Base-by-base conservation (phyloP, 2,329 filamentous ascomycete species). In the Annulohypoxylon truncatum region DNA sequence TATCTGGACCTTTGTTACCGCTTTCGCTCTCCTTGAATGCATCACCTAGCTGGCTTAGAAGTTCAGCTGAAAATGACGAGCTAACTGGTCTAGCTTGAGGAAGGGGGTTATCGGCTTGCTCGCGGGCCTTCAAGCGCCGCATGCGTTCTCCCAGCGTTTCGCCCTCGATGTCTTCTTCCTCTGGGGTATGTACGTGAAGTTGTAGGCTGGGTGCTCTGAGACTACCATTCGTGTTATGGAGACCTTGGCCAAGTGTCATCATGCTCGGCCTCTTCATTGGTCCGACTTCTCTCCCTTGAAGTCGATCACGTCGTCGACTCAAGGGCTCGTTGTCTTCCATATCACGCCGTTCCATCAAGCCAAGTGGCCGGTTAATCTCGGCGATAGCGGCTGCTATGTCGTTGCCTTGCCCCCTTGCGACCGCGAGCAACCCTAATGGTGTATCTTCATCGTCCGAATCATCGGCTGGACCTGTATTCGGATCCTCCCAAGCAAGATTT, bases 291-390 rank as follows among this genome's bases (percentile, higher is more conserved):
- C 86, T 83, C 35, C 92, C 92, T 44, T 90, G 86, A 5, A 97
- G 83, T 60, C 94, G 86, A 40, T 90, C 91, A 50, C 92, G 89
- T 2, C 94, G 90, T 38, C 85, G 85, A 73, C 91, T 94, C 18
- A 97, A 82, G 0, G 96, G 94, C 77, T 98, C 96, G 59, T 94
- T 96, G 74, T 99, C 96, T 77, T 99, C 96, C 70, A 96, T 81
- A 64, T 96, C 91, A 48, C 93, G 89, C 72, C 88, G 89, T 75
- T 96, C 92, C 83, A 96, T 90, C 60, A 96, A 78, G 3, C 92
- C 92, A 4, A 93, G 77, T 0, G 92, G 92, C 9, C 89, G 80
- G 79, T 89, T 85, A 68, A 89, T 74, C 79, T 87, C 85, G 61
- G 83, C 82, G 65, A 84, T 78, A 51, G 84, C 82, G 62, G 83